These are phyloP conservation scores for Boechera divaricarpa DNA, from an alignment of 345 rosid species.

Conservation along the genomic window DNA sequence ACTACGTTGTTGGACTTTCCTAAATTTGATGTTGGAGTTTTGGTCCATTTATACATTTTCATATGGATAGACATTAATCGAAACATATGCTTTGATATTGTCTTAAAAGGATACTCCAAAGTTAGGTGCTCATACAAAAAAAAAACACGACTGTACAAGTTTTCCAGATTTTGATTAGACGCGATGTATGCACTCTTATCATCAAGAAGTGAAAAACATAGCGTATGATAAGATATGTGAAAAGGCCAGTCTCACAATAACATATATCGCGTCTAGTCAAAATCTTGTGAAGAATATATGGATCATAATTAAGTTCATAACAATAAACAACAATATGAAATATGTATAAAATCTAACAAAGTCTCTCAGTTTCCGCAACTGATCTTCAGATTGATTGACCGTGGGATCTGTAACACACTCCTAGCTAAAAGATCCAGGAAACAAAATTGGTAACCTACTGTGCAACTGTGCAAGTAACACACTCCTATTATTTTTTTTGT, in stretches of 20 bases:
- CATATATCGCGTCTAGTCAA: background rate
- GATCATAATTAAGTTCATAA: background rate
- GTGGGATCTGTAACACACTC: background rate
- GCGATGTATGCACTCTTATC: no score
- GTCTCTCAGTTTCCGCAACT: background rate
- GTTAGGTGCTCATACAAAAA: constrained; percentile 13
- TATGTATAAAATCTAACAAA: background rate
- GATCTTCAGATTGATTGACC: background rate
- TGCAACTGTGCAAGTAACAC: no score
- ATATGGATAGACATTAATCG: constrained; percentile 13
- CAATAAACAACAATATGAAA: background rate
- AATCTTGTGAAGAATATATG: constrained; percentile 9
- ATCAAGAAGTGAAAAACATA: no score
- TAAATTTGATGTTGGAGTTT: constrained; percentile 12
- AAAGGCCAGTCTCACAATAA: no score
- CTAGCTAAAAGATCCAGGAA: no score
- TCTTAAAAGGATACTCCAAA: background rate
- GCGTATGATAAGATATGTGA: no score
- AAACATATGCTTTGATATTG: constrained; percentile 1
- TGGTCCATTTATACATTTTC: constrained; percentile 24
- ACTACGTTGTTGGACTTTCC: constrained; percentile 40
- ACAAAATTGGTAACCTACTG: no score
- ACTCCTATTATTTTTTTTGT: no score
- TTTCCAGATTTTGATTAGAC: background rate
- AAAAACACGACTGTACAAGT: constrained; percentile 11